phyloP scores from a whole-genome alignment of 2,329 filamentous ascomycete genomes.

The Calonectria montana region DNA sequence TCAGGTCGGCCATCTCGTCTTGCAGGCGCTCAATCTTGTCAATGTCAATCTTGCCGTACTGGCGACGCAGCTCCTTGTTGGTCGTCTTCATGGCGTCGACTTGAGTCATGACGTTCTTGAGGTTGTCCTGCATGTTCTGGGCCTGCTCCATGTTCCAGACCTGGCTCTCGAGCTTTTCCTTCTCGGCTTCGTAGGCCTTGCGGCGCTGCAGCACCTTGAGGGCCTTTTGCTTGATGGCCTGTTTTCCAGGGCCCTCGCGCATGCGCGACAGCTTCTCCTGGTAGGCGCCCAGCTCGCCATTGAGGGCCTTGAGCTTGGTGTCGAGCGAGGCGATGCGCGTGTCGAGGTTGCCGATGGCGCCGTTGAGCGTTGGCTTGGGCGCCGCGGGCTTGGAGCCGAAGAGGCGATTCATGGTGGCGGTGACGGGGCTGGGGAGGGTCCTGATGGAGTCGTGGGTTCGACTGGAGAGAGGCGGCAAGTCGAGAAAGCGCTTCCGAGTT shows the following conservation, averaged over 20 bases:
- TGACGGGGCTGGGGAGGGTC: neutral
- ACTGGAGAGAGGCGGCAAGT: neutral
- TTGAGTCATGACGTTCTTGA: slow-evolving; percentile 98
- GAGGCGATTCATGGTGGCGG: slow-evolving; percentile 85
- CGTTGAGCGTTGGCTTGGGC: slow-evolving; percentile 88
- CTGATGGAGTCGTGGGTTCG: neutral
- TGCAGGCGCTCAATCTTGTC: slow-evolving; percentile 98
- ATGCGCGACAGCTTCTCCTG: slow-evolving; percentile 89
- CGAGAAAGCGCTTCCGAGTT: neutral
- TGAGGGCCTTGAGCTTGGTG: slow-evolving; percentile 92
- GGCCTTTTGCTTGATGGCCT: slow-evolving; percentile 91
- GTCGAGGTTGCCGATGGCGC: slow-evolving; percentile 88
- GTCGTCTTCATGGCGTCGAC: slow-evolving; percentile 98
- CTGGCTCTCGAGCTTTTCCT: slow-evolving; percentile 92
- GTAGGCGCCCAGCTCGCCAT: slow-evolving; percentile 89
- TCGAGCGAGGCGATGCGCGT: slow-evolving; percentile 87
- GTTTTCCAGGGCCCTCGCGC: slow-evolving; percentile 95
- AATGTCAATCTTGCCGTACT: slow-evolving; percentile 97
- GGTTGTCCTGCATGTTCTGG: slow-evolving; percentile 97
- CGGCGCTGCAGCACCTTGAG: slow-evolving; percentile 93
- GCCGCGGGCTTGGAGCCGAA: slow-evolving; percentile 89
- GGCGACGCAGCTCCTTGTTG: slow-evolving; percentile 89
- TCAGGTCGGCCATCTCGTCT: slow-evolving; percentile 98
- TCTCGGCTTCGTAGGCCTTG: slow-evolving; percentile 93
- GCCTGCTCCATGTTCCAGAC: slow-evolving; percentile 99